Conservation (phyloP, 2,329 filamentous ascomycete genomes). For the Coniella vitis region DNA sequence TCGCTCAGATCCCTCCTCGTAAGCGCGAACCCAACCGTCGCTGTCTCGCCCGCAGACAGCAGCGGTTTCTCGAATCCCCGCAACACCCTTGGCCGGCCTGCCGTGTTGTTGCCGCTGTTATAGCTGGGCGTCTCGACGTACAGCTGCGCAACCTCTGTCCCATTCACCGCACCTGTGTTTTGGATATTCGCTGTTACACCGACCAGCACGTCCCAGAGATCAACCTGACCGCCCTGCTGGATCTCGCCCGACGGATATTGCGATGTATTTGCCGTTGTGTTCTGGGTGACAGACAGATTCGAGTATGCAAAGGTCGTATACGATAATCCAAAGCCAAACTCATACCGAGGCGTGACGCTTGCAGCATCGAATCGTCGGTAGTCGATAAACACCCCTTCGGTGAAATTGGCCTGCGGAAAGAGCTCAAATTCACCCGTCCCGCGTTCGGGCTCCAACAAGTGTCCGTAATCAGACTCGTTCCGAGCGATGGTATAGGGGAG, state of each 20-base stretch:
- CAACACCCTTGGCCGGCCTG: conserved; percentile 49
- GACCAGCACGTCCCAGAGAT: conserved; percentile 41
- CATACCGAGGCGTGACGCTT: conserved; percentile 43
- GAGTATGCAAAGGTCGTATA: conserved; percentile 49
- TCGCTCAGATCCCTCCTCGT: conserved; percentile 59
- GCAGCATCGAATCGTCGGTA: conserved; percentile 47
- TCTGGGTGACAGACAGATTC: conserved; percentile 30
- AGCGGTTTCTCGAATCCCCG: conserved; percentile 58
- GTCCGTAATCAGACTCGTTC: conserved; percentile 49
- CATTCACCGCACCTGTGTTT: conserved; percentile 36
- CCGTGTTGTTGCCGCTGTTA: conserved; percentile 5
- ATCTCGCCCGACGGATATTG: conserved; percentile 34
- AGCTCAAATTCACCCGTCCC: conserved; percentile 45
- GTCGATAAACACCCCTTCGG: conserved; percentile 45
- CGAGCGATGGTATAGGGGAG: conserved; percentile 56
- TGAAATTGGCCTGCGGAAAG: conserved; percentile 45
- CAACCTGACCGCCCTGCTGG: conserved; percentile 36
- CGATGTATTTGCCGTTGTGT: conserved; percentile 22
- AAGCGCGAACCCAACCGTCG: conserved; percentile 43
- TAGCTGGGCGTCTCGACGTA: conserved; percentile 38
- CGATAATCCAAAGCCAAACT: conserved; percentile 50
- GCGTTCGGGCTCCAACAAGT: conserved; percentile 31
- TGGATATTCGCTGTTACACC: conserved; percentile 31
- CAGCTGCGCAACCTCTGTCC: conserved; percentile 41
- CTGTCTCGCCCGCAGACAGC: conserved; percentile 37